Conservation (phyloP, 768 basidiomycete species). For the Tricholoma hemisulphureum region DNA sequence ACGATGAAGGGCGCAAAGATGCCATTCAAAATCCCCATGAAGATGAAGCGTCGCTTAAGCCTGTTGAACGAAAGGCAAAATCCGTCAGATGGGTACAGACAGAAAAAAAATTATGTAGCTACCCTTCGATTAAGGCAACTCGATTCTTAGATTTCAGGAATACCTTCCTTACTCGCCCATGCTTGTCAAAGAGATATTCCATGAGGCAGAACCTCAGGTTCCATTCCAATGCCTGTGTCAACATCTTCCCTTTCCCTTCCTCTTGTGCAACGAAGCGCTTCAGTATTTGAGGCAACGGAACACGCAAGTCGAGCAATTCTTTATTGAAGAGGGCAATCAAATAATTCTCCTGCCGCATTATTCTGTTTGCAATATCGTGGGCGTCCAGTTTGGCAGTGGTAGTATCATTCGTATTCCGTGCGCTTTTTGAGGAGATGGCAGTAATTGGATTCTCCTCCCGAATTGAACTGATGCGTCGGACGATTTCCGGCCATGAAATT, state of each 20-base stretch:
- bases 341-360: constrained; percentile 98
- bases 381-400: constrained; percentile 90
- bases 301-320: constrained; percentile 83
- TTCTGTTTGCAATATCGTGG: constrained; percentile 96
- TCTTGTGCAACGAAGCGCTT: constrained; percentile 50
- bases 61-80: constrained; percentile 39
- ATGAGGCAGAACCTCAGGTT: constrained; percentile 94
- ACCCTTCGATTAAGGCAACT: constrained; percentile 80
- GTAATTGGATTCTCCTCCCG: constrained; percentile 93
- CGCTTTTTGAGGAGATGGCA: constrained; percentile 66
- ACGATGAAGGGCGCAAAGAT: constrained; percentile 97
- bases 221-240: constrained; percentile 95
- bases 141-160: constrained; percentile 88
- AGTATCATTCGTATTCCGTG: constrained; percentile 53
- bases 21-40: constrained; percentile 96
- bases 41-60: constrained; percentile 81
- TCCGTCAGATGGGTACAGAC: neutral
- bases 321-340: constrained; percentile 98
- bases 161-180: constrained; percentile 85
- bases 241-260: constrained; percentile 68
- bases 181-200: constrained; percentile 91
- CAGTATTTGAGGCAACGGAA: constrained; percentile 68
- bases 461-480: constrained; percentile 84
- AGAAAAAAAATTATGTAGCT: constrained; percentile 12
- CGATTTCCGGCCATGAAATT: constrained; percentile 94